Conservation (phyloP, 2,329 filamentous ascomycete genomes). For the Penicillium freii region DNA sequence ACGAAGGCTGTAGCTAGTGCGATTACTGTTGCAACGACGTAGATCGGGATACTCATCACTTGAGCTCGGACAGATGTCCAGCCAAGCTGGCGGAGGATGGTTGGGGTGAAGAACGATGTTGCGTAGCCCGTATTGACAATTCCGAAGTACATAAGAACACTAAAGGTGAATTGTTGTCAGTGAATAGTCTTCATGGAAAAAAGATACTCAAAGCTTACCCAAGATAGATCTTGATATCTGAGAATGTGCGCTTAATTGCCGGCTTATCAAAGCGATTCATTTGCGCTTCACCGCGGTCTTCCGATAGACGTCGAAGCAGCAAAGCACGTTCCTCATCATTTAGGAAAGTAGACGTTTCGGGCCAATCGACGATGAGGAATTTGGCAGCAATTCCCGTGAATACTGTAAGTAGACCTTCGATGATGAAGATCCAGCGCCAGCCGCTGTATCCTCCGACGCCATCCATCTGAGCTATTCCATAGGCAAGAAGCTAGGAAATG, state of each 20-base stretch:
- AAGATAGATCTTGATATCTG: slow-evolving; percentile 42
- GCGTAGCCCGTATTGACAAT: slow-evolving; percentile 52
- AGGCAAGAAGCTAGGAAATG: slow-evolving; percentile 38
- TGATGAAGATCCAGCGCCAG: slow-evolving; percentile 52
- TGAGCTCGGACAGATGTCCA: slow-evolving; percentile 54
- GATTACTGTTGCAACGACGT: slow-evolving; percentile 62
- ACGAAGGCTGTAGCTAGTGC: slow-evolving; percentile 51
- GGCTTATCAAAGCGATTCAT: slow-evolving; percentile 56
- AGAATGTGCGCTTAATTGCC: slow-evolving; percentile 48
- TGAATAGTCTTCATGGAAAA: slow-evolving; percentile 11
- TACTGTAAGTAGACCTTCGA: slow-evolving; percentile 51
- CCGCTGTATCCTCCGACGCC: slow-evolving; percentile 40
- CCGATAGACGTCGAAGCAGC: slow-evolving; percentile 43
- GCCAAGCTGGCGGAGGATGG: slow-evolving; percentile 51
- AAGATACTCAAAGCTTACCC: slow-evolving; percentile 25
- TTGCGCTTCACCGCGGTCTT: slow-evolving; percentile 45
- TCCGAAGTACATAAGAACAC: slow-evolving; percentile 62
- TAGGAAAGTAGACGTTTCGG: slow-evolving; percentile 48
- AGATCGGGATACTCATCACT: slow-evolving; percentile 54
- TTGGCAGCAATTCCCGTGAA: slow-evolving; percentile 50
- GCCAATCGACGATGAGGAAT: slow-evolving; percentile 50
- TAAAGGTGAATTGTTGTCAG: slow-evolving; percentile 11
- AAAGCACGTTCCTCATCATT: slow-evolving; percentile 46
- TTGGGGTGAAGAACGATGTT: slow-evolving; percentile 45
- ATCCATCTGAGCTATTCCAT: slow-evolving; percentile 43